These are phyloP conservation scores for Cucurbita ficifolia DNA, from an alignment of 306 rosid genomes.

Conservation along the genomic window DNA sequence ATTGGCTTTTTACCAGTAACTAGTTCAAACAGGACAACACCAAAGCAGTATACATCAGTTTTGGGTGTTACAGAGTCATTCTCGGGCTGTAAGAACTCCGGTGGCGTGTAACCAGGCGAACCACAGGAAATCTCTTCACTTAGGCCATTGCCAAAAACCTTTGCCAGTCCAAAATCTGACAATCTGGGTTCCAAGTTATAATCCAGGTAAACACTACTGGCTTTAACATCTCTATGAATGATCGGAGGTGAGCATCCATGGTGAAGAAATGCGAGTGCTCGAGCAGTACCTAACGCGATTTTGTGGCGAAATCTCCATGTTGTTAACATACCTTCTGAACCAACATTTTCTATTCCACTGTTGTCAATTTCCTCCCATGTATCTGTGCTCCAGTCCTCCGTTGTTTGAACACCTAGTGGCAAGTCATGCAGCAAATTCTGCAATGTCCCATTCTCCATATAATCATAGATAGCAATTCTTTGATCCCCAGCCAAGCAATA, in stretches of 20 bases:
- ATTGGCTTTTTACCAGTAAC: constrained; percentile 74
- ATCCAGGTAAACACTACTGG: constrained; percentile 87
- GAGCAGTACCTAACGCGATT: constrained; percentile 80
- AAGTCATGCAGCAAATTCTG: constrained; percentile 90
- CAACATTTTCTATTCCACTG: constrained; percentile 54
- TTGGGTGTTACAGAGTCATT: constrained; percentile 60
- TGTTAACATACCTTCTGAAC: constrained; percentile 69
- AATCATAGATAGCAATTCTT: constrained; percentile 86
- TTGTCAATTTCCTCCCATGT: constrained; percentile 71
- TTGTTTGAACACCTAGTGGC: constrained; percentile 81
- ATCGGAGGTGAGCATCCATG: constrained; percentile 99
- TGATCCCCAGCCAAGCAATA: constrained; percentile 98
- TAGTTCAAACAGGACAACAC: constrained; percentile 79
- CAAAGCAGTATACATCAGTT: constrained; percentile 90
- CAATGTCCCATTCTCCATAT: constrained; percentile 96
- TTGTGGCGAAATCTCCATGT: constrained; percentile 88
- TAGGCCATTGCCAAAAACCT: constrained; percentile 65
- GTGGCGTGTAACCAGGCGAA: constrained; percentile 74
- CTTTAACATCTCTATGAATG: constrained; percentile 79
- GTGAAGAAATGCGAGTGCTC: constrained; percentile 89
- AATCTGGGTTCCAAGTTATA: constrained; percentile 80
- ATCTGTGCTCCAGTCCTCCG: constrained; percentile 92
- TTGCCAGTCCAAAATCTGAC: constrained; percentile 90
- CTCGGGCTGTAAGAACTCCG: constrained; percentile 57
- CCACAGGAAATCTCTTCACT: constrained; percentile 68